phyloP scores from a whole-genome alignment of 257 asterid species.

The Rauvolfia tetraphylla region DNA sequence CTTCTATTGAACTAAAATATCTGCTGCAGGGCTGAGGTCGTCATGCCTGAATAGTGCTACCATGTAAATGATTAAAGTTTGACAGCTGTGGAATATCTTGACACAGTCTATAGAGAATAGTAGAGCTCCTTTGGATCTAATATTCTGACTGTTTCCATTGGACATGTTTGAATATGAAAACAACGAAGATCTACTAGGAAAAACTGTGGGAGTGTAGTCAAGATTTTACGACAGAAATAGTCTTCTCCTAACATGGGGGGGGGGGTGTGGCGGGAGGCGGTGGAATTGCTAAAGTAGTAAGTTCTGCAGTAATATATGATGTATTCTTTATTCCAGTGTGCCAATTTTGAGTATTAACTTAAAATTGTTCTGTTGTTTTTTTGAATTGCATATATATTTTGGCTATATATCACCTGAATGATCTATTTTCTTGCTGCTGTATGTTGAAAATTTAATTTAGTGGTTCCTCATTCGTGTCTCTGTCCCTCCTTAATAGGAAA shows the following conservation, averaged over 20 bases:
- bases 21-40: neutral
- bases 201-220: neutral
- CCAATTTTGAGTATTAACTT: neutral
- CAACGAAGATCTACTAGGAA: too few relatives aligned
- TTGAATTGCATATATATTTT: neutral
- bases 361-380: neutral
- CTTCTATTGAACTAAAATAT: neutral
- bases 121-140: neutral
- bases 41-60: neutral
- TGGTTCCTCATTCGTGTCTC: conserved; percentile 1
- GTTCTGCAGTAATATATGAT: neutral
- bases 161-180: neutral
- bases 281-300: neutral
- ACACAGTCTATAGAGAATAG: neutral
- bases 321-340: neutral
- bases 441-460: neutral
- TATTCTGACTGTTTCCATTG: neutral
- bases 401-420: neutral
- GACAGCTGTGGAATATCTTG: neutral
- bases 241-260: neutral
- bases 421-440: neutral
- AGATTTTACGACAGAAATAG: neutral
- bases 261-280: too few relatives aligned
- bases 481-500: conserved; percentile 33
- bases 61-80: neutral